Conservation (phyloP, 2,329 filamentous ascomycete species). For the Exophiala phaeomuriformis region DNA sequence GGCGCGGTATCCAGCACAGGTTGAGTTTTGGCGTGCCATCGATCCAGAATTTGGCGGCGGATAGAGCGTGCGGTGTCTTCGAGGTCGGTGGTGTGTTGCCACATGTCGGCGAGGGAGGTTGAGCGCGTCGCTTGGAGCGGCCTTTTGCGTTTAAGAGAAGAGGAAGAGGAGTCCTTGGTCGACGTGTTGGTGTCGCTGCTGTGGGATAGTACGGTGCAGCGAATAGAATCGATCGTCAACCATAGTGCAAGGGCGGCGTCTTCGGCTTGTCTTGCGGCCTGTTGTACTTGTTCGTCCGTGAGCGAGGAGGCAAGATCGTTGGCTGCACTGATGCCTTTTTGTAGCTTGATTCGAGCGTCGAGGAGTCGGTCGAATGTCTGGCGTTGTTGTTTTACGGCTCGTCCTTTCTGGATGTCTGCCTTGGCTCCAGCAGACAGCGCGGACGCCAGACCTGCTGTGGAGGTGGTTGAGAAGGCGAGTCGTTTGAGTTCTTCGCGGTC, state of each 20-base stretch:
- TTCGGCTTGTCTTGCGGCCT: conserved; percentile 69
- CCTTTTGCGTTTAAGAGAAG: conserved; percentile 41
- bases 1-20: conserved; percentile 47
- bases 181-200: neutral
- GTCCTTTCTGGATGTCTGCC: conserved; percentile 74
- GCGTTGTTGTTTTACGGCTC: conserved; percentile 77
- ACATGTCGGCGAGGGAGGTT: conserved; percentile 60
- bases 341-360: conserved; percentile 83
- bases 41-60: conserved; percentile 69
- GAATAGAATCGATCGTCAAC: conserved; percentile 54
- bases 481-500: conserved; percentile 53
- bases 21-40: conserved; percentile 79
- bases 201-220: conserved; percentile 26
- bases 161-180: conserved; percentile 26
- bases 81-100: conserved; percentile 60
- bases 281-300: conserved; percentile 30
- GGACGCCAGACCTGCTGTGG: conserved; percentile 55
- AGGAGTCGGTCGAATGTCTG: conserved; percentile 80
- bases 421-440: conserved; percentile 61
- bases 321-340: conserved; percentile 77
- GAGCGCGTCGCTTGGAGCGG: conserved; percentile 43
- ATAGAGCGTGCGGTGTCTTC: conserved; percentile 55
- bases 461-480: conserved; percentile 60
- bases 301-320: conserved; percentile 57
- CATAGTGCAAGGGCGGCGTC: conserved; percentile 77